Base-by-base conservation (phyloP, 1,284 basidiomycete genomes). In the Puccinia polysora region DNA sequence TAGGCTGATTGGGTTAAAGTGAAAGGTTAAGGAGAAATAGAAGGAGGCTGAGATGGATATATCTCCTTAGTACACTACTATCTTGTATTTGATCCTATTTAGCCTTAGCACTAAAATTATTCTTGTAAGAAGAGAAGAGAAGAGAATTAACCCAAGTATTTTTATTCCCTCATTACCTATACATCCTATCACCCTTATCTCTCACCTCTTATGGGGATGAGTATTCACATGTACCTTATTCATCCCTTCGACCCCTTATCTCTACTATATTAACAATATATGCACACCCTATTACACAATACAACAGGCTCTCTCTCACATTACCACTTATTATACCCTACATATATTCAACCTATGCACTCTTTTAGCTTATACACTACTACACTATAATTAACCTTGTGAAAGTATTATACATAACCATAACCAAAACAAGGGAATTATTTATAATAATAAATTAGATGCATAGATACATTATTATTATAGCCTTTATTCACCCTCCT, bases 181-280 rank as follows among this genome's bases (percentile, higher is more conserved):
- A 43, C 40, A 43, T 43, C 15, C 18, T 49, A 49, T 49, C 47
- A 49, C 47, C 47, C 47, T 49, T 49, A 49, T 49, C 47, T 49
- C 47, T 49, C 47, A n/a, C n/a, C n/a, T n/a, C n/a, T n/a, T n/a
- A n/a, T 49, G 25, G 47, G 47, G 47, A n/a, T 49, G 47, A 49
- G 47, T 23, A 5, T 49, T 49, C 47, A 49, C 25, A 49, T 49
- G 47, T 49, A 49, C 25, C 47, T 23, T 49, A 15, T 49, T 49
- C 47, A 49, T 49, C 47, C 47, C 47, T 49, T 49, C n/a, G n/a
- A n/a, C n/a, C n/a, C n/a, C n/a, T n/a, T n/a, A 49, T 49, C 47
- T 49, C 47, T 49, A 49, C 47, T 49, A 49, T 49, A 49, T 49
- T 49, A 6, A 49, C 47, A 49, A 49, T 23, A 49, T 49, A 49